Evolutionary conservation across 805 yeast genomes (phyloP).

Genomic region (Candida tibetensis): DNA sequence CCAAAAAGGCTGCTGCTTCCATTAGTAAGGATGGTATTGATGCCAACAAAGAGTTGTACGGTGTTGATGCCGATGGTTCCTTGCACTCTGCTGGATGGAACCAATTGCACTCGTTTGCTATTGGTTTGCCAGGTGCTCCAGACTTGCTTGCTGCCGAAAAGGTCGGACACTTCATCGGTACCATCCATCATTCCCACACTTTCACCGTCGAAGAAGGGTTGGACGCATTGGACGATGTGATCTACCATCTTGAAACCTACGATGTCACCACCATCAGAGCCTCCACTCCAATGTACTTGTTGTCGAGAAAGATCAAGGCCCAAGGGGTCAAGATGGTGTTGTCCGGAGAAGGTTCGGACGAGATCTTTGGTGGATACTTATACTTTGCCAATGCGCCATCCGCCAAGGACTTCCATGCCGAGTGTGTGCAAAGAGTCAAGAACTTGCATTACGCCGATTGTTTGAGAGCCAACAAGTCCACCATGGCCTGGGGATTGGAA

Average conservation of each 20-base stretch:
- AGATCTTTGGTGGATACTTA: slow-evolving; percentile 96
- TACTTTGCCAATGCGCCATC: slow-evolving; percentile 97
- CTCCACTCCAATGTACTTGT: slow-evolving; percentile 96
- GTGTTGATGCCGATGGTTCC: slow-evolving; percentile 87
- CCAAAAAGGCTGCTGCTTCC: slow-evolving; percentile 67
- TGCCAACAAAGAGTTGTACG: slow-evolving; percentile 74
- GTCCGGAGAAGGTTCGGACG: slow-evolving; percentile 99
- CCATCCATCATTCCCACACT: slow-evolving; percentile 96
- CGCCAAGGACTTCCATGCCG: slow-evolving; percentile 89
- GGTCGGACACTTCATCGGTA: slow-evolving; percentile 94
- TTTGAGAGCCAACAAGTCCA: slow-evolving; percentile 97
- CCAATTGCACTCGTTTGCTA: slow-evolving; percentile 90
- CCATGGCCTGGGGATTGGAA: slow-evolving; percentile 99
- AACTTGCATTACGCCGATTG: slow-evolving; percentile 97
- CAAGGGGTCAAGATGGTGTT: slow-evolving; percentile 99
- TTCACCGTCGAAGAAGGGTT: slow-evolving; percentile 96
- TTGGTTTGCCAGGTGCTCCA: slow-evolving; percentile 97
- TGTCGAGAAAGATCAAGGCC: slow-evolving; percentile 96
- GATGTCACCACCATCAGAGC: slow-evolving; percentile 99
- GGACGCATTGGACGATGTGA: slow-evolving; percentile 92
- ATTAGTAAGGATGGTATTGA: slow-evolving; percentile 48
- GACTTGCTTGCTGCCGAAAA: slow-evolving; percentile 94
- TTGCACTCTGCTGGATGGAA: slow-evolving; percentile 76
- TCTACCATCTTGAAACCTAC: slow-evolving; percentile 92
- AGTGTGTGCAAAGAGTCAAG: slow-evolving; percentile 93